Evolutionary conservation across 176 grass and related monocot species (phyloP).

Genomic region (Dendrocalamus sinicus): DNA sequence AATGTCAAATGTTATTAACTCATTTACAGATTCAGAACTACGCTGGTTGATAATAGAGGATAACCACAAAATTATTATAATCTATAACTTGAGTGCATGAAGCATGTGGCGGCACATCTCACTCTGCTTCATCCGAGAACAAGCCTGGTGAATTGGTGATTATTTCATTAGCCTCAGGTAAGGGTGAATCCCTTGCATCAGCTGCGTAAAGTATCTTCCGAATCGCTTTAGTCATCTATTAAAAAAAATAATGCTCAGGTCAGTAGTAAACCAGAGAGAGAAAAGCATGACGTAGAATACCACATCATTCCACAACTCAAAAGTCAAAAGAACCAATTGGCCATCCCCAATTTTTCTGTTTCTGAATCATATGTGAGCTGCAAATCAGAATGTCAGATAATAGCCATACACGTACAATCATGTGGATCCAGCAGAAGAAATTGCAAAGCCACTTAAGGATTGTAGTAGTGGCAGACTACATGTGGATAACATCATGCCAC

Average conservation of each 20-base stretch:
- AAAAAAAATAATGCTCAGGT: constrained; percentile 8
- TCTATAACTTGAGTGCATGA: not conserved
- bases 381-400: constrained; percentile 21
- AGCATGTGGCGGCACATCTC: not conserved
- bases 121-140: constrained; percentile 49
- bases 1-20: constrained; percentile 39
- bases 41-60: not conserved
- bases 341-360: not conserved
- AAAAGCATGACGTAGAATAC: not conserved
- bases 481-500: not conserved
- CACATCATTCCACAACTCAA: not conserved
- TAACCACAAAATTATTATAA: constrained; percentile 36
- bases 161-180: constrained; percentile 75
- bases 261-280: not conserved
- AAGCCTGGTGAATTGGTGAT: constrained; percentile 64
- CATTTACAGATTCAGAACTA: constrained; percentile 41
- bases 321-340: not conserved
- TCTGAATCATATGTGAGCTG: not conserved
- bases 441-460: not conserved
- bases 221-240: constrained; percentile 79
- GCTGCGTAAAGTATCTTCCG: constrained; percentile 79
- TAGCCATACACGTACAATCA: not conserved
- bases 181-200: constrained; percentile 64
- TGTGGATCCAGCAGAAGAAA: not conserved
- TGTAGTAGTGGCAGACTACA: not conserved